These are phyloP conservation scores for Triticum turgidum DNA, from an alignment of 176 grass and related monocot species.

Conservation along the genomic window DNA sequence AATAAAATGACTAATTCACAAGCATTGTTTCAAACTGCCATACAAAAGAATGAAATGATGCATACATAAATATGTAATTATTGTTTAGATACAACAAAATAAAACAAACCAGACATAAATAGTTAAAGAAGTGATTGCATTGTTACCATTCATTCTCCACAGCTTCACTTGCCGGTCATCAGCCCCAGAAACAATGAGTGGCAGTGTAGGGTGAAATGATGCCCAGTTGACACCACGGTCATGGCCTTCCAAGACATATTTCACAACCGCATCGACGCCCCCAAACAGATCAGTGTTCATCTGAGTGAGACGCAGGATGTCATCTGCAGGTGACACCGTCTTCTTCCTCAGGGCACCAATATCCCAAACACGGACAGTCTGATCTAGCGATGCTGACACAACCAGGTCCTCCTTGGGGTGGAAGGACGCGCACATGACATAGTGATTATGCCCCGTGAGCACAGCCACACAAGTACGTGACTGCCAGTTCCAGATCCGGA, in stretches of 20 bases:
- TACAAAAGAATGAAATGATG: background rate
- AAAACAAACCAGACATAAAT: background rate
- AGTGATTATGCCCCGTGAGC: slow-evolving; percentile 82
- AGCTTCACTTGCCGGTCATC: slow-evolving; percentile 84
- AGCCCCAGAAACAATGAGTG: slow-evolving; percentile 78
- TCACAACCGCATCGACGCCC: slow-evolving; percentile 67
- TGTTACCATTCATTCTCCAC: slow-evolving; percentile 88
- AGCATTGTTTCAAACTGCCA: background rate
- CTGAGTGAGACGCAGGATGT: slow-evolving; percentile 53
- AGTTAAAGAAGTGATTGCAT: background rate
- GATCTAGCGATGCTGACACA: slow-evolving; percentile 82
- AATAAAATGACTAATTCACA: background rate
- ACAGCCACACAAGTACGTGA: slow-evolving; percentile 72
- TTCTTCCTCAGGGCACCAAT: slow-evolving; percentile 77
- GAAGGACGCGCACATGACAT: slow-evolving; percentile 86
- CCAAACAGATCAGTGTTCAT: slow-evolving; percentile 82
- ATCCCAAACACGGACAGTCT: slow-evolving; percentile 84
- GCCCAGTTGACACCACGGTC: slow-evolving; percentile 90
- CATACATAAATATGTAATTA: background rate
- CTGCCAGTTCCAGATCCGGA: slow-evolving; percentile 88
- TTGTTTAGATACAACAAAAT: background rate
- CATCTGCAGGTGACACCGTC: slow-evolving; percentile 59
- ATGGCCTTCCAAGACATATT: slow-evolving; percentile 90
- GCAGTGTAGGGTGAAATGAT: slow-evolving; percentile 70
- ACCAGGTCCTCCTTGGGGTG: slow-evolving; percentile 79